Conservation (phyloP, 768 basidiomycete species). For the Porphyrellus cyaneotinctus region DNA sequence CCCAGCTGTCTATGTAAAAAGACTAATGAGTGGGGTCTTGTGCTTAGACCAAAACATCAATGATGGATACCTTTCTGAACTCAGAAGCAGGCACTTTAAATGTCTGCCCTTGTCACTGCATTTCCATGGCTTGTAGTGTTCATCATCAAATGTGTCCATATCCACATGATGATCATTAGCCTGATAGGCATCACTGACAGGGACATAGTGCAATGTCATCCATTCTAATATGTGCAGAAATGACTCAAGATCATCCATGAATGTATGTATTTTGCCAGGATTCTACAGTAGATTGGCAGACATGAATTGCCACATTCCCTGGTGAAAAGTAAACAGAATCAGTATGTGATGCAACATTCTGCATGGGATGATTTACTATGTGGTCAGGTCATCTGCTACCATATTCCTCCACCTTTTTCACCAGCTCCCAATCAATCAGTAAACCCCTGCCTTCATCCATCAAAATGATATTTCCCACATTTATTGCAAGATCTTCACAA, state of each 20-base stretch:
- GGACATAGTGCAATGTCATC: not conserved
- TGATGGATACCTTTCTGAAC: not conserved
- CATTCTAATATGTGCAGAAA: conserved; percentile 19
- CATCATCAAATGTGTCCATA: not conserved
- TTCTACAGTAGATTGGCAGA: conserved; percentile 15
- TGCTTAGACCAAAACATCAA: not conserved
- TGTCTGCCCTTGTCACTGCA: not conserved
- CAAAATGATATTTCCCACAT: conserved; percentile 23
- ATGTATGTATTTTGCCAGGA: conserved; percentile 15
- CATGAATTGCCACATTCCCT: conserved; percentile 11
- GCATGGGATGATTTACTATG: not conserved
- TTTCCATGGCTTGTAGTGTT: not conserved
- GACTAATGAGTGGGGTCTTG: not conserved
- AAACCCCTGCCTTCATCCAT: conserved; percentile 8
- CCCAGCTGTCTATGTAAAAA: not conserved
- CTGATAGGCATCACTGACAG: not conserved
- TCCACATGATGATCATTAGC: not conserved
- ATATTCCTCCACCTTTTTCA: not conserved
- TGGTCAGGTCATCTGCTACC: not conserved
- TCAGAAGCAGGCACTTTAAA: not conserved
- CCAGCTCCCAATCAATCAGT: conserved; percentile 30
- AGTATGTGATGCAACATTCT: too few species aligned
- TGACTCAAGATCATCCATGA: conserved; percentile 33
- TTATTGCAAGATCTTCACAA: conserved; percentile 24
- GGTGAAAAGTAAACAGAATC: too few species aligned